A percentile compares a stretch with the other conserved stretches of the same genome.
These are phyloP conservation scores for Penicillium turbatum DNA, from an alignment of 495 filamentous ascomycete genomes.

Conservation along the genomic window DNA sequence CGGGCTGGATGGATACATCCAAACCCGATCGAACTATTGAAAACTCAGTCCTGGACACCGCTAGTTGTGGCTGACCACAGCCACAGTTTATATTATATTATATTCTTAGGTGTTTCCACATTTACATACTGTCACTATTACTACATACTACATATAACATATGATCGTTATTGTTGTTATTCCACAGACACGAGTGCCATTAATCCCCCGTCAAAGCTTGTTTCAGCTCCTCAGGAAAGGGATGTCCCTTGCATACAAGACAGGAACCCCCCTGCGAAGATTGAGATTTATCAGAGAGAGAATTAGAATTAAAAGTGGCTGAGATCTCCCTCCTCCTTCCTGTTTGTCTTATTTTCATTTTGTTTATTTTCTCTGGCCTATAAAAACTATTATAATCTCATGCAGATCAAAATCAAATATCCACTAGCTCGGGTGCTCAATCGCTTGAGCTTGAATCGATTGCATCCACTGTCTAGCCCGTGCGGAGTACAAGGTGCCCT, in stretches of 20 bases:
- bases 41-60: background rate
- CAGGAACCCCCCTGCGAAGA: background rate
- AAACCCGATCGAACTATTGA: conserved; percentile 8
- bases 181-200: background rate
- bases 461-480: too few species aligned
- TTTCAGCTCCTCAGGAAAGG: background rate
- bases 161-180: background rate
- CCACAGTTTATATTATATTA: background rate
- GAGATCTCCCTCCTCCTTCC: background rate
- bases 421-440: background rate
- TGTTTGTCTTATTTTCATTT: too few species aligned
- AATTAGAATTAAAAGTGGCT: background rate
- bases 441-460: too few species aligned
- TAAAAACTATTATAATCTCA: background rate
- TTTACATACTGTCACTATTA: too few species aligned
- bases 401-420: background rate
- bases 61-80: background rate
- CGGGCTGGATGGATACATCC: too few species aligned
- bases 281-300: background rate
- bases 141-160: too few species aligned
- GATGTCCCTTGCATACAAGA: background rate
- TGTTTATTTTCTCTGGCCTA: too few species aligned
- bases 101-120: too few species aligned
- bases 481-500: background rate
- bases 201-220: background rate